Evolutionary conservation across 2,329 filamentous ascomycete genomes (phyloP), one percentile per base, ranked within the genome.

Genomic region (Stromatinia cepivora): DNA sequence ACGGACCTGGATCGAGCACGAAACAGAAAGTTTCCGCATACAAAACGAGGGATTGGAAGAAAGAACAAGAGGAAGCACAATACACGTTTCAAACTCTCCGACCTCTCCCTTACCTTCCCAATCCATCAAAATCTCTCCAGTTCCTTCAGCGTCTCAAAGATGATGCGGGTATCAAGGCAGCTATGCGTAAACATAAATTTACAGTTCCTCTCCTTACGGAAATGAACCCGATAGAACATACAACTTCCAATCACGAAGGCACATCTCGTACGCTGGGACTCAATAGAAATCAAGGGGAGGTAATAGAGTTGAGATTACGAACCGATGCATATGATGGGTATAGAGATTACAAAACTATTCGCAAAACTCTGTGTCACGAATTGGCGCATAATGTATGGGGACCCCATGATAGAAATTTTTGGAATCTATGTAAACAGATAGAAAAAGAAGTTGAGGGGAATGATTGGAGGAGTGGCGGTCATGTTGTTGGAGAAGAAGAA

Each of bases 291-390:
- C 81, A 84, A 3, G 95, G 95, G 71, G 91, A 97, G 79, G 92
- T 93, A 1, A 97, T 99, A 69, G 94, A 98, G 83, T 81, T 99
- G 71, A 84, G 95, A 0, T 81, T 99, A 48, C 84, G 95, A n/a
- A 98, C 95, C 1, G 95, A 99, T 81, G 92, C 92, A 3, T 93
- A 95, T 78, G 93, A 97, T 79, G 95, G 95, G 0, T 98, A 97
- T 77, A 84, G 95, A 50, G 93, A 97, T 78, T 99, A 98, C 81
- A 90, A 90, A 75, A 94, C 91, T 0, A 96, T 99, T 62, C 87
- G 95, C 65, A 92, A 92, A 75, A 98, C 95, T 58, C 83, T 99
- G 17, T 98, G 94, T 78, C 95, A 99, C 81, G 95, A 99, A 82
- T 84, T 99, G 25, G 90, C 94, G 73, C 95, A 99, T 80, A 97